Evolutionary conservation across 2,329 filamentous ascomycete species (phyloP).

Genomic region (Botryosphaeria agaves): DNA sequence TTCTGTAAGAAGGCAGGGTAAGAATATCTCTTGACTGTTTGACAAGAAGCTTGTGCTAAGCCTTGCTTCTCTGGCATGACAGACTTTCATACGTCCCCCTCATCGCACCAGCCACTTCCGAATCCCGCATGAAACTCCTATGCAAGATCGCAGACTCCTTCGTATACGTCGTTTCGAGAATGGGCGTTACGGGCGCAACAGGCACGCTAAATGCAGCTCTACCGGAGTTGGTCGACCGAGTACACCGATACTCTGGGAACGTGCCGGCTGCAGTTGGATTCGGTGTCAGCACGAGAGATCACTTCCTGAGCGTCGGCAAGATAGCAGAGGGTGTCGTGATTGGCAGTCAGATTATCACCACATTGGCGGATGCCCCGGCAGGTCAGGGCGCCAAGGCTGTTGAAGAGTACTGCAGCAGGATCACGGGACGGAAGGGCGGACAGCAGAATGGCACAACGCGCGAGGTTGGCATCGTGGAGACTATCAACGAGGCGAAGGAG

Average conservation of each 20-base stretch:
- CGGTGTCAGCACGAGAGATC: conserved; percentile 86
- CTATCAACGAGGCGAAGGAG: conserved; percentile 42
- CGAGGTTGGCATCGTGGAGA: conserved; percentile 55
- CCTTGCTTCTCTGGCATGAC: conserved; percentile 1
- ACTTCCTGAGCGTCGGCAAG: conserved; percentile 70
- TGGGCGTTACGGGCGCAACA: conserved; percentile 87
- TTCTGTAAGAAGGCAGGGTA: conserved; percentile 62
- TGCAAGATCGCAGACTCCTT: conserved; percentile 97
- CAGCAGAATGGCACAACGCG: conserved; percentile 31
- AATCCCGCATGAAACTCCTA: conserved; percentile 83
- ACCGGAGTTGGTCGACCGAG: conserved; percentile 63
- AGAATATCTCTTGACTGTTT: conserved; percentile 13
- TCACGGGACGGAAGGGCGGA: conserved; percentile 39
- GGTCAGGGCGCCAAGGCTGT: conserved; percentile 55
- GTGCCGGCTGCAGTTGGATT: conserved; percentile 88
- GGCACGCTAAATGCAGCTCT: conserved; percentile 69
- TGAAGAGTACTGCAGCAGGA: conserved; percentile 69
- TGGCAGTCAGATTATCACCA: conserved; percentile 84
- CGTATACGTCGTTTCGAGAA: conserved; percentile 94
- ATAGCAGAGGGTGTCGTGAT: conserved; percentile 92
- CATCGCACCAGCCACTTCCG: conserved; percentile 85
- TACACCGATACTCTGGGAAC: conserved; percentile 84
- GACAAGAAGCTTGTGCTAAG: background rate
- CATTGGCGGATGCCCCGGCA: conserved; percentile 49
- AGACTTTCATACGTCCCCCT: conserved; percentile 91